Percentiles rank a stretch among this genome's conserved stretches.
Conservation (phyloP, 2,329 filamentous ascomycete genomes). For the Fusarium transvaalense region DNA sequence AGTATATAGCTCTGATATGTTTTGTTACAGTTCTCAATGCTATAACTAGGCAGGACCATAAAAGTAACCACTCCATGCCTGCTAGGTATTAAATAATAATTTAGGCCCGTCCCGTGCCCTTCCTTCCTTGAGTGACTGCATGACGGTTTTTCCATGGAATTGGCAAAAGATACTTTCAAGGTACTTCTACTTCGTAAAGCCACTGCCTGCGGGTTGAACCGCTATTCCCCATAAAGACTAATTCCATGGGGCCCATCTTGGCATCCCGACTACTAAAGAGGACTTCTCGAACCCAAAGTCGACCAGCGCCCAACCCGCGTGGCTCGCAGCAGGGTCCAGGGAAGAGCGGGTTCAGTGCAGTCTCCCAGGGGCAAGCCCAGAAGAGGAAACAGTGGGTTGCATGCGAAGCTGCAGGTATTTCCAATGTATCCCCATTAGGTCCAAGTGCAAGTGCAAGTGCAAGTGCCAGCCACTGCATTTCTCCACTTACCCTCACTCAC, state of each 20-base stretch:
- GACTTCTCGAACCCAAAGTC: conserved; percentile 12
- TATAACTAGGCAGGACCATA: not conserved
- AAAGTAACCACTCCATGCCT: not conserved
- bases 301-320: conserved; percentile 12
- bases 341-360: conserved; percentile 22
- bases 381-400: conserved; percentile 29
- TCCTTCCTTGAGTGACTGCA: conserved; percentile 29
- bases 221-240: conserved; percentile 17
- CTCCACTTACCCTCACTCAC: conserved; percentile 34
- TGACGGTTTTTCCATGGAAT: conserved; percentile 1
- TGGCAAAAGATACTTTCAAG: conserved; percentile 10
- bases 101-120: conserved; percentile 29
- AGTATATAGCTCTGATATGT: not conserved
- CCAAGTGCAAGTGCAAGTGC: not conserved
- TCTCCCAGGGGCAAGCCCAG: conserved; percentile 32
- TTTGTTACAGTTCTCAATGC: not conserved
- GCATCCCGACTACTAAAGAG: not conserved
- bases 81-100: conserved; percentile 6
- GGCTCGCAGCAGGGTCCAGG: conserved; percentile 34
- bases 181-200: conserved; percentile 20
- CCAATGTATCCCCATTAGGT: conserved; percentile 15
- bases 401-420: conserved; percentile 6
- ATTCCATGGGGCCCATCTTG: not conserved
- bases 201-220: conserved; percentile 31
- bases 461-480: conserved; percentile 23